These are phyloP conservation scores for Colletotrichum tropicale DNA, from an alignment of 2,329 filamentous ascomycete species.

Conservation along the genomic window DNA sequence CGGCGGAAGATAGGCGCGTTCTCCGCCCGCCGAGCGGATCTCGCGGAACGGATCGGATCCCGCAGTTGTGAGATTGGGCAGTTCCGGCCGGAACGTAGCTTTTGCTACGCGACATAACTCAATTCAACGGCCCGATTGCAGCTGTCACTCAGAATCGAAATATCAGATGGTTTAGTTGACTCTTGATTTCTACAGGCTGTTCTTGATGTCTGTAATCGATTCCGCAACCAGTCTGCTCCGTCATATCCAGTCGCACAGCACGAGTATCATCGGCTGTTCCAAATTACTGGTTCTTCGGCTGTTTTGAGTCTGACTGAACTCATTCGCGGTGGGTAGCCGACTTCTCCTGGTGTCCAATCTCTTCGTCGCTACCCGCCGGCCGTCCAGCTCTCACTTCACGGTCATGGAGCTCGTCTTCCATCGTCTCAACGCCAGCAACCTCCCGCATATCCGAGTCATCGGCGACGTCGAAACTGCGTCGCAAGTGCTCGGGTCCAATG, in stretches of 20 bases:
- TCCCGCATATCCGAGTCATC: conserved; percentile 54
- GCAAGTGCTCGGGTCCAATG: conserved; percentile 62
- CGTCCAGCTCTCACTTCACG: neutral
- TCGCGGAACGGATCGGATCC: neutral
- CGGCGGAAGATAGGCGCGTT: neutral
- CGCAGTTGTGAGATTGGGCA: neutral
- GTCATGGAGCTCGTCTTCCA: conserved; percentile 19
- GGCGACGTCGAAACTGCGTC: conserved; percentile 54
- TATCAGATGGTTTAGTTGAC: neutral
- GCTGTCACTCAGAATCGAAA: neutral
- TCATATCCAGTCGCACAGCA: neutral
- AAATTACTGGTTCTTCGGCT: neutral
- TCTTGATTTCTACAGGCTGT: neutral
- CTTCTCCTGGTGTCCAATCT: conserved; percentile 17
- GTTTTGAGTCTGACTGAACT: neutral
- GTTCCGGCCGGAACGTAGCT: neutral
- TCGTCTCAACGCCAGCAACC: conserved; percentile 44
- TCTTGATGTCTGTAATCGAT: neutral
- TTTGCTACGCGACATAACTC: neutral
- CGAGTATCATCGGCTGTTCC: neutral
- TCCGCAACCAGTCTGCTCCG: neutral
- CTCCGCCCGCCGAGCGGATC: neutral
- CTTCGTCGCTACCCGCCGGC: neutral
- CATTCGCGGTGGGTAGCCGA: conserved; percentile 13
- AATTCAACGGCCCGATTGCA: neutral